A percentile compares a stretch with the other conserved stretches of the same genome.
Conservation (phyloP, 257 asterid species). For the Solanum sejunctum region DNA sequence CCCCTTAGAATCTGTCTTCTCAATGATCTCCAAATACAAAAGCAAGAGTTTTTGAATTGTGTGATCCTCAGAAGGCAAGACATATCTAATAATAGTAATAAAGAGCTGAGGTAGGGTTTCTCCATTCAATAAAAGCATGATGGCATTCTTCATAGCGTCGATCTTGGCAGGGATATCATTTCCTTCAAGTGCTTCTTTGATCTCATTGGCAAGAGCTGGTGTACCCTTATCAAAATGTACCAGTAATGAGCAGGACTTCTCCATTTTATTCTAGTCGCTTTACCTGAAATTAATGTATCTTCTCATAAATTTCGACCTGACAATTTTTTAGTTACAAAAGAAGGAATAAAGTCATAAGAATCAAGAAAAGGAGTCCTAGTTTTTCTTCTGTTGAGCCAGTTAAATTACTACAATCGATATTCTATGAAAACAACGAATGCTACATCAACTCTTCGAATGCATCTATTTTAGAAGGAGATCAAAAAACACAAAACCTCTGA, state of each 20-base stretch:
- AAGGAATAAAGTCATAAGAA: background rate
- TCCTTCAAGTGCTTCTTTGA: constrained; percentile 91
- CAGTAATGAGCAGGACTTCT: constrained; percentile 73
- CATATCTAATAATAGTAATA: constrained; percentile 74
- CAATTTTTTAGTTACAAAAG: background rate
- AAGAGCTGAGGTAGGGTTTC: constrained; percentile 85
- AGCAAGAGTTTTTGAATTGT: constrained; percentile 67
- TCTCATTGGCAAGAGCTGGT: constrained; percentile 84
- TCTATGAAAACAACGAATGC: background rate
- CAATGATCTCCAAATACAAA: constrained; percentile 74
- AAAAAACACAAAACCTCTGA: background rate
- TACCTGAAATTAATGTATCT: background rate
- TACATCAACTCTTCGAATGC: background rate
- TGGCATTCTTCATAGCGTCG: constrained; percentile 83
- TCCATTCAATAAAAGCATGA: constrained; percentile 85
- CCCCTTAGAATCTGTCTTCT: constrained; percentile 81
- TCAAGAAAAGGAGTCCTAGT: background rate
- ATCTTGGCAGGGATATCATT: constrained; percentile 60
- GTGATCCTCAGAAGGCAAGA: constrained; percentile 82
- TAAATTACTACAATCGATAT: background rate
- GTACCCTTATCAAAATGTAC: constrained; percentile 85
- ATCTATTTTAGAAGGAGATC: background rate
- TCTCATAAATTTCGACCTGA: background rate
- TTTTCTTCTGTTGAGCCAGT: background rate
- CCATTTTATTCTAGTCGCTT: constrained; percentile 38